Conservation (phyloP, 768 basidiomycete species). For the Boletus sp. region DNA sequence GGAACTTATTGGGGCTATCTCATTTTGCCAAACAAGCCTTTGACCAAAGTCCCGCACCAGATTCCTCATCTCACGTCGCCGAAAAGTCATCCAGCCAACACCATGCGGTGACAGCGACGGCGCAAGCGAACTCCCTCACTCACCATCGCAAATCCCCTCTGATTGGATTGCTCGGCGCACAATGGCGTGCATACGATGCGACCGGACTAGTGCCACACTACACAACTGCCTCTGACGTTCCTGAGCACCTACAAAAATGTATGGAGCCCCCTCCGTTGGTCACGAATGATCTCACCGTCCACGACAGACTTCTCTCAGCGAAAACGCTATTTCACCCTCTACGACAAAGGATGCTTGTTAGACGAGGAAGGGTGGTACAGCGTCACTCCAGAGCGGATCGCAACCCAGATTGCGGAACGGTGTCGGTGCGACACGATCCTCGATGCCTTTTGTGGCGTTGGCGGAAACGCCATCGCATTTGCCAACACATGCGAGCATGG, state of each 20-base stretch:
- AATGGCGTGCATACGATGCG: constrained; percentile 55
- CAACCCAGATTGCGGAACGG: constrained; percentile 87
- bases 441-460: constrained; percentile 97
- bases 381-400: constrained; percentile 92
- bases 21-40: constrained; percentile 42
- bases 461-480: constrained; percentile 96
- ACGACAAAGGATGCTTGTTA: constrained; percentile 77
- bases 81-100: background rate
- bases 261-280: background rate
- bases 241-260: constrained; percentile 83
- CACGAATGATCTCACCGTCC: background rate
- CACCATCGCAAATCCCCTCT: constrained; percentile 20
- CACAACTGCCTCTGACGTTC: constrained; percentile 60
- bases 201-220: constrained; percentile 74
- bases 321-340: constrained; percentile 74
- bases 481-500: constrained; percentile 94
- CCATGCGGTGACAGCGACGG: background rate
- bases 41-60: constrained; percentile 12
- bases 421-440: constrained; percentile 82
- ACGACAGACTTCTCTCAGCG: constrained; percentile 84
- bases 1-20: constrained; percentile 40
- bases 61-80: constrained; percentile 3
- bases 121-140: background rate
- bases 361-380: constrained; percentile 99
- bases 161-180: constrained; percentile 26